Evolutionary conservation across 805 yeast species (phyloP).

Genomic region (Saturnispora hagleri): DNA sequence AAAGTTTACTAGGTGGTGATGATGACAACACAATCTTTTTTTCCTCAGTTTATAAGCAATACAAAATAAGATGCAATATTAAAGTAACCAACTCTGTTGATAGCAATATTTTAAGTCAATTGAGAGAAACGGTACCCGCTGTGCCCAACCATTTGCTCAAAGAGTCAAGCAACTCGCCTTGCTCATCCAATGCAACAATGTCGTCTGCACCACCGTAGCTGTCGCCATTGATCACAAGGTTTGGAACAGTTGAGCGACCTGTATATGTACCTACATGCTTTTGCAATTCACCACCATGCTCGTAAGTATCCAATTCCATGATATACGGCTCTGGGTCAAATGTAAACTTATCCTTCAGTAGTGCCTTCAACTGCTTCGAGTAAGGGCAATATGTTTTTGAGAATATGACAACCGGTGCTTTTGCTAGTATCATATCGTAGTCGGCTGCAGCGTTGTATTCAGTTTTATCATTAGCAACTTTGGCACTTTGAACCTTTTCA

Average conservation of each 20-base stretch:
- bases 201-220: slow-evolving; percentile 91
- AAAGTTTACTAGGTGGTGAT: no score
- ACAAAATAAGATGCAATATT: background rate
- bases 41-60: background rate
- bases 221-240: slow-evolving; percentile 62
- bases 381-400: slow-evolving; percentile 65
- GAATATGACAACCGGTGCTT: slow-evolving; percentile 61
- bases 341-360: slow-evolving; percentile 53
- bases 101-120: background rate
- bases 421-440: slow-evolving; percentile 44
- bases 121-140: slow-evolving; percentile 23
- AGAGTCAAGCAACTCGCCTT: slow-evolving; percentile 41
- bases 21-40: background rate
- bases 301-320: slow-evolving; percentile 77
- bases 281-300: slow-evolving; percentile 69
- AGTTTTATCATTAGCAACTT: background rate
- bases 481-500: slow-evolving; percentile 2
- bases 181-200: slow-evolving; percentile 49
- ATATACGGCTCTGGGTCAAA: slow-evolving; percentile 64
- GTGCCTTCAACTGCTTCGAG: slow-evolving; percentile 59
- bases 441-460: slow-evolving; percentile 38
- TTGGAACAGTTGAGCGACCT: slow-evolving; percentile 86
- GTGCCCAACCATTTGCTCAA: slow-evolving; percentile 55
- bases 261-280: slow-evolving; percentile 56
- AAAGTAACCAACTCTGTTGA: background rate